phyloP scores from a whole-genome alignment of 805 yeast genomes.

The Saccharomycopsis oosterbeekiorum region DNA sequence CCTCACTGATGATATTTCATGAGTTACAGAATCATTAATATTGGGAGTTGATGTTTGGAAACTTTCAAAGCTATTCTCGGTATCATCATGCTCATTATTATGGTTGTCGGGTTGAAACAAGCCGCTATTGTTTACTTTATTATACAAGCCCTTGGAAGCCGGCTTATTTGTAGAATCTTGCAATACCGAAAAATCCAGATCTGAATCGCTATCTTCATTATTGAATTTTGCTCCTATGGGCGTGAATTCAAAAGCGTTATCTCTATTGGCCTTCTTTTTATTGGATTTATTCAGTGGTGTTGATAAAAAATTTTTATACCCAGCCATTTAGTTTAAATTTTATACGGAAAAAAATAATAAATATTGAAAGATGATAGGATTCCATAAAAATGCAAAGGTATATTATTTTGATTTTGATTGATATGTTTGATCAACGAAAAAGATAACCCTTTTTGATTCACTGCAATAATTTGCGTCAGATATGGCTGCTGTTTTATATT shows the following conservation, averaged over 20 bases:
- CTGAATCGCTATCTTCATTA: conserved; percentile 5
- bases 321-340: conserved; percentile 5
- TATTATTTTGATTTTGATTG: too few relatives aligned
- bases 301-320: conserved; percentile 11
- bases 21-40: background rate
- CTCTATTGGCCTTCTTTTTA: background rate
- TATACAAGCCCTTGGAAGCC: background rate
- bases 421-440: too few relatives aligned
- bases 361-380: too few relatives aligned
- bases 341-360: too few relatives aligned
- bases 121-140: background rate
- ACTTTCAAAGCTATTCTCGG: background rate
- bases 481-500: too few relatives aligned
- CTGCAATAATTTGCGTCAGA: too few relatives aligned
- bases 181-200: conserved; percentile 13
- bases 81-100: background rate
- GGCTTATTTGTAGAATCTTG: background rate
- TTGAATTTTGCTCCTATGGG: conserved; percentile 13
- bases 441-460: too few relatives aligned
- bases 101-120: background rate
- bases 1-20: background rate
- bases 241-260: conserved; percentile 14
- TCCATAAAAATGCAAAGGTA: too few relatives aligned
- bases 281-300: conserved; percentile 9
- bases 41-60: background rate